Conservation (phyloP, 225 moss, liverwort and hornwort genomes). For the Bryum argenteum region DNA sequence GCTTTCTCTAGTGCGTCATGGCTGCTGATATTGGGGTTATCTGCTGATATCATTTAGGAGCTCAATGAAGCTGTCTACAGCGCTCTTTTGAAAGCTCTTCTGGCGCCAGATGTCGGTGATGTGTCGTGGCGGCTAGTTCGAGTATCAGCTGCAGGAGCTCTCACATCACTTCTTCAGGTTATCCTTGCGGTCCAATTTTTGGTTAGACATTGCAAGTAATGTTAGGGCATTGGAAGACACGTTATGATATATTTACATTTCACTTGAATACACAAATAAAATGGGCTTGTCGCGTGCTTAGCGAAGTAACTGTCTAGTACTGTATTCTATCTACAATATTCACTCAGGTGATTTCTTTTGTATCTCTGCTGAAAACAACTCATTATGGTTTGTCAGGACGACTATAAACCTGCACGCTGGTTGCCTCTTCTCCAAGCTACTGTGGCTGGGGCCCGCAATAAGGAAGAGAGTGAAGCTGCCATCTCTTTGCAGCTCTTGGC, state of each 20-base stretch:
- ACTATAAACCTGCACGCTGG: conserved; percentile 85
- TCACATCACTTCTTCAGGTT: conserved; percentile 95
- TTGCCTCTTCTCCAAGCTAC: conserved; percentile 93
- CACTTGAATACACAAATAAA: conserved; percentile 12
- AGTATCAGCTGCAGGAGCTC: conserved; percentile 86
- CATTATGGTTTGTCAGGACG: conserved; percentile 61
- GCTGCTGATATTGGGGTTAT: conserved; percentile 22
- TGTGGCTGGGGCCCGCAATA: conserved; percentile 76
- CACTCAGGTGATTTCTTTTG: conserved; percentile 13
- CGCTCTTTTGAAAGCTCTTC: conserved; percentile 75
- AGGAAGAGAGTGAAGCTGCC: conserved; percentile 86
- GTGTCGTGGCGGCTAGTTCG: conserved; percentile 92
- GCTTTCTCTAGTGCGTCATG: not conserved
- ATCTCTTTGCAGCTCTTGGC: conserved; percentile 85
- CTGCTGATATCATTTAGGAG: conserved; percentile 48
- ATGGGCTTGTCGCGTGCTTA: conserved; percentile 9
- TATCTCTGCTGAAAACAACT: conserved; percentile 12
- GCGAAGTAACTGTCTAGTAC: conserved; percentile 1
- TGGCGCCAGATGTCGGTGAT: conserved; percentile 77
- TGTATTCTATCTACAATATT: conserved; percentile 7
- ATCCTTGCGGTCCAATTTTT: conserved; percentile 3
- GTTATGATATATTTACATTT: not conserved
- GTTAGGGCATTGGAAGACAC: not conserved
- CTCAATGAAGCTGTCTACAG: conserved; percentile 78
- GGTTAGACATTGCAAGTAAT: conserved; percentile 14